A percentile compares a stretch with the other conserved stretches of the same genome.
phyloP scores from a whole-genome alignment of 163 green algal species.

The Prototheca stagnorum region DNA sequence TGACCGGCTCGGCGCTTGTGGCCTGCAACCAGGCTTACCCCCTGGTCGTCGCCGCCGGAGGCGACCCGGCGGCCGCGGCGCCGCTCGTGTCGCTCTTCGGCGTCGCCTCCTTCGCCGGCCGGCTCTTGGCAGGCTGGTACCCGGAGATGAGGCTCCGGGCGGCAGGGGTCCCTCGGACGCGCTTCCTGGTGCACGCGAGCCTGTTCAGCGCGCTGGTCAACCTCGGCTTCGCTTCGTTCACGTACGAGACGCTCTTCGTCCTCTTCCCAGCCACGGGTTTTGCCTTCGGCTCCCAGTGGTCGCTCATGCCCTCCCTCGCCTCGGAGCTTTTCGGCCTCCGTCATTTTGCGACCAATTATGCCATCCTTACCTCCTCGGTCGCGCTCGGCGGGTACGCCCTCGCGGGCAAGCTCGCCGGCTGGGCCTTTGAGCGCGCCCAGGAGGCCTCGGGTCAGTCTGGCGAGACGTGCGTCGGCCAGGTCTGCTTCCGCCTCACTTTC shows the following conservation, averaged over 20 bases:
- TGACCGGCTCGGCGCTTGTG: slow-evolving; percentile 31
- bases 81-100: slow-evolving; percentile 56
- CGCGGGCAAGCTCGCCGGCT: slow-evolving; percentile 20
- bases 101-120: slow-evolving; percentile 39
- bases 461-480: slow-evolving; percentile 11
- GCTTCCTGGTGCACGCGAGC: slow-evolving; percentile 25
- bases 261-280: slow-evolving; percentile 34
- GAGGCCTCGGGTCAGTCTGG: neutral
- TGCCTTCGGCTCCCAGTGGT: slow-evolving; percentile 58
- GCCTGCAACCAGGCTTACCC: slow-evolving; percentile 45
- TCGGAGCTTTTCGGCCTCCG: slow-evolving; percentile 61
- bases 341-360: slow-evolving; percentile 52
- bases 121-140: slow-evolving; percentile 34
- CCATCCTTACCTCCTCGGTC: slow-evolving; percentile 21
- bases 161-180: slow-evolving; percentile 26
- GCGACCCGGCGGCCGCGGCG: slow-evolving; percentile 19
- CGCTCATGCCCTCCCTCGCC: slow-evolving; percentile 50
- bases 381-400: slow-evolving; percentile 30
- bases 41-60: slow-evolving; percentile 25
- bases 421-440: slow-evolving; percentile 10
- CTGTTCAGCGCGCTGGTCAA: slow-evolving; percentile 9
- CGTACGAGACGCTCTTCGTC: slow-evolving; percentile 7
- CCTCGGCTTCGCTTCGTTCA: slow-evolving; percentile 16
- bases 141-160: slow-evolving; percentile 35
- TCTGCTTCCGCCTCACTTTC: slow-evolving; percentile 29